Percentiles rank a stretch among this genome's conserved stretches.
Evolutionary conservation across 345 rosid genomes (phyloP).

Genomic region (Pugionium cornutum): DNA sequence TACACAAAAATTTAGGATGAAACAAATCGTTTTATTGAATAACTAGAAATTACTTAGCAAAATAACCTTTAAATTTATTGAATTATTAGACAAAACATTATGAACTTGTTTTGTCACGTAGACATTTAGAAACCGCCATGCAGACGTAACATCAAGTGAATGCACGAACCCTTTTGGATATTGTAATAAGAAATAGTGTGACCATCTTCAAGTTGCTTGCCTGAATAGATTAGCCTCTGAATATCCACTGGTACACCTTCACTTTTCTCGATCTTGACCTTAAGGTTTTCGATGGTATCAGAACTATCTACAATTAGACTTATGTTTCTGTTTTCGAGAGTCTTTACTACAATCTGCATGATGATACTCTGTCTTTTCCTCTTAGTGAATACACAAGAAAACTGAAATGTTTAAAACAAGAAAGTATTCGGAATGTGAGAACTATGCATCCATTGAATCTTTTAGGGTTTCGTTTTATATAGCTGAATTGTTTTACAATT

Average conservation of each 20-base stretch:
- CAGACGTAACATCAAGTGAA: conserved; percentile 22
- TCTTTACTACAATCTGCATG: conserved; percentile 6
- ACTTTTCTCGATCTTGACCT: conserved; percentile 5
- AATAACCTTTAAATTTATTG: neutral
- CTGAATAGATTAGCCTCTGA: conserved; percentile 18
- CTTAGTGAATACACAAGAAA: too few relatives aligned
- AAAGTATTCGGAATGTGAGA: too few relatives aligned
- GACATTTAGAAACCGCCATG: conserved; percentile 12
- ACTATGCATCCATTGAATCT: too few relatives aligned
- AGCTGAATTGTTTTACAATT: too few relatives aligned
- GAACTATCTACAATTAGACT: neutral
- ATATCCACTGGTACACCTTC: neutral
- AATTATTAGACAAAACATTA: neutral
- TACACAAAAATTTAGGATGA: neutral
- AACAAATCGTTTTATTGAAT: neutral
- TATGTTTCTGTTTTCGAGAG: conserved; percentile 9
- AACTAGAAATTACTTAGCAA: conserved; percentile 1
- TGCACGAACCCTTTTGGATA: conserved; percentile 3
- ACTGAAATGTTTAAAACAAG: too few relatives aligned
- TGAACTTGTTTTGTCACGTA: neutral
- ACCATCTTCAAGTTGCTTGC: conserved; percentile 14
- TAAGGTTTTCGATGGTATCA: neutral
- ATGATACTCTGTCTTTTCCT: neutral
- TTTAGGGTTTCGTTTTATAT: too few relatives aligned
- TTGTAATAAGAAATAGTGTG: conserved; percentile 12